Base-by-base conservation (phyloP, 2,329 filamentous ascomycete species). In the Onygenales sp. region DNA sequence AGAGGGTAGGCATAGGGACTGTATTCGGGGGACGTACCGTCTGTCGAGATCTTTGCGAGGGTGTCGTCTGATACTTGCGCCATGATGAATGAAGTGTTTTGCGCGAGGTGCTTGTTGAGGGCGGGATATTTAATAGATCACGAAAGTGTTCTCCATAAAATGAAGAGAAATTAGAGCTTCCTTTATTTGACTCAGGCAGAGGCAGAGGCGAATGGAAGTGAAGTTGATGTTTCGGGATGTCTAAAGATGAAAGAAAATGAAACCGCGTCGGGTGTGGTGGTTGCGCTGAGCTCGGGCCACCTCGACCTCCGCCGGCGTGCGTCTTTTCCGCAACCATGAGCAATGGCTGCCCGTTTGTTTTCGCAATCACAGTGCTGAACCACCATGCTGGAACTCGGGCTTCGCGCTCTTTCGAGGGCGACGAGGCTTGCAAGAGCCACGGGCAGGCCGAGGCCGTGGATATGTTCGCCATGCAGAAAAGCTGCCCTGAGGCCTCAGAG, bases 1-100 rank as follows among this genome's bases (percentile, higher is more conserved):
- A 14, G 37, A 43, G 11, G 11, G 17, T 37, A 10, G n/a, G 10
- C 5, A 5, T 48, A 43, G 14, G 6, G 34, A 14, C 31, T 27
- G 17, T 8, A 39, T 21, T 6, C 32, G 33, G 13, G 14, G 17
- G 33, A 55, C 55, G 49, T 61, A 73, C 71, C 71, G 36, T 73
- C 70, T 11, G 69, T 72, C 6, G 71, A 73, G 48, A 72, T 65
- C 55, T 70, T 73, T 46, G 66, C 67, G 42, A 71, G 61, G 14
- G 56, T 56, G 59, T 73, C 70, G 34, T 69, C 67, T 27, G 57
- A 62, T 37, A 61, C 54, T 31, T 61, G 54, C 49, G 66, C 59
- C 69, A 71, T 71, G 52, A 51, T 56, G 57, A 27, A 49, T n/a
- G 34, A 27, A 27, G 21, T 27, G 21, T 27, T 27, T 27, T 27